Evolutionary conservation across 2,329 filamentous ascomycete genomes (phyloP).

Genomic region (Incumbomyces lentus): DNA sequence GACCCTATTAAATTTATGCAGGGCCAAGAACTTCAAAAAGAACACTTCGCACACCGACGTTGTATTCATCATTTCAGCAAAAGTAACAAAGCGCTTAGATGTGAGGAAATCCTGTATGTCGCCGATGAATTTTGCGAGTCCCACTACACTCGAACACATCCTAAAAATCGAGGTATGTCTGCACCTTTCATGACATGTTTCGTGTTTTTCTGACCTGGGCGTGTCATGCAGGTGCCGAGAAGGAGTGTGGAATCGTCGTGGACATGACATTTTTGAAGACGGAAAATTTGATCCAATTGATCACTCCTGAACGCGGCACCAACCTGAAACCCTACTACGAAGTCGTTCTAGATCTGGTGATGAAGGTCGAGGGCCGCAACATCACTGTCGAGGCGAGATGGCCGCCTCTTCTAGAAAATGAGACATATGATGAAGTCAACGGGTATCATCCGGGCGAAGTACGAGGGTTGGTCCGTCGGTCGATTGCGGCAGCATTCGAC

Average conservation of each 20-base stretch:
- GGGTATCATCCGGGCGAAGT: not conserved
- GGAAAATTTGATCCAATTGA: slow-evolving; percentile 14
- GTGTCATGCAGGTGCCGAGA: slow-evolving; percentile 17
- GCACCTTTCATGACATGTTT: too few relatives aligned
- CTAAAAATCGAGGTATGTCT: too few relatives aligned
- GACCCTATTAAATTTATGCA: not conserved
- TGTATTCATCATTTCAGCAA: too few relatives aligned
- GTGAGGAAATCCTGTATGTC: too few relatives aligned
- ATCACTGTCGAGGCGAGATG: slow-evolving; percentile 18
- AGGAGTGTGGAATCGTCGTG: slow-evolving; percentile 18
- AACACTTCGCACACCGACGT: too few relatives aligned
- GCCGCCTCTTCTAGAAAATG: not conserved
- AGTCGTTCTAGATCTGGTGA: slow-evolving; percentile 20
- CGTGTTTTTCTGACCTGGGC: too few relatives aligned
- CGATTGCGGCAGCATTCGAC: not conserved
- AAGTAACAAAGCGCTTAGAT: too few relatives aligned
- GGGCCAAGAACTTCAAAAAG: too few relatives aligned
- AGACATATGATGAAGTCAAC: not conserved
- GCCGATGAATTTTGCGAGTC: too few relatives aligned
- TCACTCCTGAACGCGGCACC: slow-evolving; percentile 7
- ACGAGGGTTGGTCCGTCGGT: not conserved
- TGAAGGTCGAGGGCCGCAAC: slow-evolving; percentile 21
- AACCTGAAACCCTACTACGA: slow-evolving; percentile 12
- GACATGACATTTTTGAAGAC: slow-evolving; percentile 22
- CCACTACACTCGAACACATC: too few relatives aligned